These are phyloP conservation scores for Choanephora cucurbitarum DNA, from an alignment of 371 early-diverging fungal species.

Conservation along the genomic window DNA sequence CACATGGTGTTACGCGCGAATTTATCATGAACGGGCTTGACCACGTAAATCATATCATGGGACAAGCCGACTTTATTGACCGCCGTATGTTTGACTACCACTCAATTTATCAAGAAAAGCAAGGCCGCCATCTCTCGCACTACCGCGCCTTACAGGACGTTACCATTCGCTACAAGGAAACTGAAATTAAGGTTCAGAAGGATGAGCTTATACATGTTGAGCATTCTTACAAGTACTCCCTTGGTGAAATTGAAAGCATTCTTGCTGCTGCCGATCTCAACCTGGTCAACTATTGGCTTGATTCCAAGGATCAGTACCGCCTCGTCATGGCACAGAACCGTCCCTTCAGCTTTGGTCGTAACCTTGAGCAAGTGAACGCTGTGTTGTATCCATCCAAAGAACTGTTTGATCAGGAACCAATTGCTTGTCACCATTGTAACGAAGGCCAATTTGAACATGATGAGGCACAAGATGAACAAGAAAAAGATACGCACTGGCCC, in stretches of 20 bases:
- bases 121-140: constrained; percentile 84
- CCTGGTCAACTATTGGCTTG: constrained; percentile 63
- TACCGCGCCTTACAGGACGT: constrained; percentile 61
- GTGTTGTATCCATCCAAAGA: constrained; percentile 18
- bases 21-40: constrained; percentile 87
- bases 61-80: constrained; percentile 55
- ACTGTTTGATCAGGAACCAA: constrained; percentile 12
- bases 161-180: constrained; percentile 42
- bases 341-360: constrained; percentile 57
- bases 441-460: constrained; percentile 2
- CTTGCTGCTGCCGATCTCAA: constrained; percentile 58
- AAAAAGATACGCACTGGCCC: constrained; percentile 24
- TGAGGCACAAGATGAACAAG: constrained; percentile 1
- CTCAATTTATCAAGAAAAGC: constrained; percentile 68
- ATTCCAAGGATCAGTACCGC: constrained; percentile 62
- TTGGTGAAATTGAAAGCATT: constrained; percentile 59
- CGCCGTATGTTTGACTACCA: constrained; percentile 67
- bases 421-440: constrained; percentile 20
- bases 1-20: constrained; percentile 72
- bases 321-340: constrained; percentile 77
- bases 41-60: constrained; percentile 74
- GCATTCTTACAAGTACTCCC: constrained; percentile 83
- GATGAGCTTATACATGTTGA: constrained; percentile 90
- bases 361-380: constrained; percentile 11
- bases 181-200: constrained; percentile 48